These are phyloP conservation scores for Kurtzmaniella quercitrusa DNA, from an alignment of 1,139 yeast genomes.

Conservation along the genomic window DNA sequence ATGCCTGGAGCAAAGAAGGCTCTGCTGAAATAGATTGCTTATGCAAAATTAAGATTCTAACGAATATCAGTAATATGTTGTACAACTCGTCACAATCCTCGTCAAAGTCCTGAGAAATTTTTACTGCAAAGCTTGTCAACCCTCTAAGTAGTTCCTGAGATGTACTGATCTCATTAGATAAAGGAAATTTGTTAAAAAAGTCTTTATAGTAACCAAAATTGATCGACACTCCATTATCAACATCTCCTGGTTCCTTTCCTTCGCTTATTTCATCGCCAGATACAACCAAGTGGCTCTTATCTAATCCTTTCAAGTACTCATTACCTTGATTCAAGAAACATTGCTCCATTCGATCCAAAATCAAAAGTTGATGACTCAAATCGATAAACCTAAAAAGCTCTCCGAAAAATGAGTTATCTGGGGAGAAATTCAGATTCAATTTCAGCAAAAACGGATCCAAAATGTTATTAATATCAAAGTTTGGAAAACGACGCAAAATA, in stretches of 20 bases:
- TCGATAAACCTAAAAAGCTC: constrained; percentile 33
- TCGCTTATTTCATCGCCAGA: constrained; percentile 7
- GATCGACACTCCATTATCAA: constrained; percentile 8
- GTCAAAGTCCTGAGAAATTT: constrained; percentile 16
- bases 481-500: constrained; percentile 9
- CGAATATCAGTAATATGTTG: constrained; percentile 35
- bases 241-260: background rate
- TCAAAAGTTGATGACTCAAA: constrained; percentile 25
- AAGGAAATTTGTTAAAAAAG: constrained; percentile 37
- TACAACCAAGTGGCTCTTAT: constrained; percentile 1
- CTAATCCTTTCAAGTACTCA: constrained; percentile 1
- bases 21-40: constrained; percentile 20
- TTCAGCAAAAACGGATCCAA: constrained; percentile 42
- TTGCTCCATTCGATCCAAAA: constrained; percentile 28
- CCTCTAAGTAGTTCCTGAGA: background rate
- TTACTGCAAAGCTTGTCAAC: constrained; percentile 14
- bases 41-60: constrained; percentile 60
- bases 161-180: constrained; percentile 13
- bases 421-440: constrained; percentile 37
- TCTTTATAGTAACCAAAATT: constrained; percentile 24
- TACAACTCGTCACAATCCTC: constrained; percentile 9
- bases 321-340: constrained; percentile 19
- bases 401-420: constrained; percentile 36
- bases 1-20: constrained; percentile 28
- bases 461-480: constrained; percentile 6